phyloP scores from a whole-genome alignment of 441 rosid species.

The Bocquillonia castaneifolia region DNA sequence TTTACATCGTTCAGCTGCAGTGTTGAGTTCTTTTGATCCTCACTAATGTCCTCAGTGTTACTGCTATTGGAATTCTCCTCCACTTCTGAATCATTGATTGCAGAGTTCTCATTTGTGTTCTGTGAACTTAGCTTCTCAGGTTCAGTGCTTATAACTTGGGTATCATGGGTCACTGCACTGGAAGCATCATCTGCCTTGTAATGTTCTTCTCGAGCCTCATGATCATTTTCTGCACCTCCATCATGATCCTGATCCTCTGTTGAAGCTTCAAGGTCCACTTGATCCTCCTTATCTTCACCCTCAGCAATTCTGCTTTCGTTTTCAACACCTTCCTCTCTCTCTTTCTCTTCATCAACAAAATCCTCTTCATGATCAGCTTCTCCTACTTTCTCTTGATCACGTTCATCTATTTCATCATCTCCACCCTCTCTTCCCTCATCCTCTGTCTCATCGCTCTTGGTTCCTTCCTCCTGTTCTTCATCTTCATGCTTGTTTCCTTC shows the following conservation, averaged over 20 bases:
- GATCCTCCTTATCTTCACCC: slow-evolving; percentile 23
- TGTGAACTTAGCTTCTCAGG: slow-evolving; percentile 33
- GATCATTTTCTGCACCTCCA: slow-evolving; percentile 33
- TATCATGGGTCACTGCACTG: slow-evolving; percentile 83
- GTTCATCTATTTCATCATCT: slow-evolving; percentile 52
- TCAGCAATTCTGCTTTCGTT: slow-evolving; percentile 17
- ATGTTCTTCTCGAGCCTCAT: slow-evolving; percentile 78
- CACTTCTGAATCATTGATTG: slow-evolving; percentile 23
- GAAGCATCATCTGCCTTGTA: slow-evolving; percentile 95
- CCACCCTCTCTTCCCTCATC: slow-evolving; percentile 36
- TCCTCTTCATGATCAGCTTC: slow-evolving; percentile 51
- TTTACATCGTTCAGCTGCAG: slow-evolving; percentile 29
- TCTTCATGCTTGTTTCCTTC: slow-evolving; percentile 20
- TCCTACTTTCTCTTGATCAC: slow-evolving; percentile 42
- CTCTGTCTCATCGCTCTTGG: slow-evolving; percentile 36
- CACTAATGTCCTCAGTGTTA: slow-evolving; percentile 21
- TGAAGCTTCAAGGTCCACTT: slow-evolving; percentile 34
- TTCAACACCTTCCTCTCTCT: slow-evolving; percentile 26
- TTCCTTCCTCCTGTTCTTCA: slow-evolving; percentile 24
- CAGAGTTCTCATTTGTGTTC: slow-evolving; percentile 34
- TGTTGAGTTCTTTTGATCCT: slow-evolving; percentile 24
- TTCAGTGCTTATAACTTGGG: slow-evolving; percentile 31
- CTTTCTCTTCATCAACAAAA: slow-evolving; percentile 51
- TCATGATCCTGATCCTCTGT: slow-evolving; percentile 40
- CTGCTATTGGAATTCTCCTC: slow-evolving; percentile 23